Conservation (phyloP, 306 rosid genomes). For the Malus fusca region DNA sequence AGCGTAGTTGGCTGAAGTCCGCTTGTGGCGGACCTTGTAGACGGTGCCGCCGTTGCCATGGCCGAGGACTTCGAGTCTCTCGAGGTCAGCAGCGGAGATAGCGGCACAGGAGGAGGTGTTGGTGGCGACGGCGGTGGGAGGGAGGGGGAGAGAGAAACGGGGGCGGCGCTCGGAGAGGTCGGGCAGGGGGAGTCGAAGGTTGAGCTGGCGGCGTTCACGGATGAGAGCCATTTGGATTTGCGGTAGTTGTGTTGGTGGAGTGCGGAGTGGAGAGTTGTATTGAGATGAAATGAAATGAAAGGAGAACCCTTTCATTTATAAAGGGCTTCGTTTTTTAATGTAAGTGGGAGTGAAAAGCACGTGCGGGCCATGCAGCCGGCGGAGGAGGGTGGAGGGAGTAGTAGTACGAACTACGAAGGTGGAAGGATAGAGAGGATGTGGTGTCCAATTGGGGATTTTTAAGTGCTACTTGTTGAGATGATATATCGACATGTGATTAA, state of each 20-base stretch:
- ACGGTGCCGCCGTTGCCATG: slow-evolving; percentile 91
- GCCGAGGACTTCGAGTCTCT: slow-evolving; percentile 68
- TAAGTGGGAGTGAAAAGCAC: neutral
- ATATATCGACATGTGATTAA: neutral
- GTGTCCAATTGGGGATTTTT: neutral
- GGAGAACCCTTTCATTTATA: neutral
- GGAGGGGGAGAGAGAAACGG: slow-evolving; percentile 21
- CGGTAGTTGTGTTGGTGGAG: neutral
- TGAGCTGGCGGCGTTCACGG: slow-evolving; percentile 67
- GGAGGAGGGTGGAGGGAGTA: neutral
- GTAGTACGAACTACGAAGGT: neutral
- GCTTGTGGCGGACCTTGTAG: slow-evolving; percentile 74
- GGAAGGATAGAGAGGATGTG: neutral
- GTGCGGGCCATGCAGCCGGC: slow-evolving; percentile 1
- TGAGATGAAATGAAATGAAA: neutral
- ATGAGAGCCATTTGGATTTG: slow-evolving; percentile 53
- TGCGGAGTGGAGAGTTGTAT: neutral
- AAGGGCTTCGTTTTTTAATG: neutral
- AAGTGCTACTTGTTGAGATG: neutral
- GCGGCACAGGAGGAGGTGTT: slow-evolving; percentile 3
- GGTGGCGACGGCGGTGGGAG: neutral
- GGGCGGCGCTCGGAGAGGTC: slow-evolving; percentile 36
- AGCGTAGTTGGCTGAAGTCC: slow-evolving; percentile 46
- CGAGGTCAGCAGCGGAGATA: slow-evolving; percentile 41
- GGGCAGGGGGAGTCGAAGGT: slow-evolving; percentile 60